Conservation (phyloP, 257 asterid genomes). For the Leptodermis oblonga region DNA sequence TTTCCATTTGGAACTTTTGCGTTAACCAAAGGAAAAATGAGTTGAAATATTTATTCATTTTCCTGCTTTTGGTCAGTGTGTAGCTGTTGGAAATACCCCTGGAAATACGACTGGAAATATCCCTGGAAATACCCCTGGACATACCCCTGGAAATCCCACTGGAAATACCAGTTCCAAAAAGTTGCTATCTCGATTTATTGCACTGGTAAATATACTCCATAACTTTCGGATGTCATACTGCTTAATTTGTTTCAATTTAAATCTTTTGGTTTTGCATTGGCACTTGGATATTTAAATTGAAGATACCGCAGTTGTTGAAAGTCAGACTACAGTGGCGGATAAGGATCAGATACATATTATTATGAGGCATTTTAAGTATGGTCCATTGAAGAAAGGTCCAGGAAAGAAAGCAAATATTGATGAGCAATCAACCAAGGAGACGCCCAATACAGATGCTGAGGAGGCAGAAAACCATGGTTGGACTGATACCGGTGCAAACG, state of each 20-base stretch:
- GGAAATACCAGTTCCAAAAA: slow-evolving; percentile 34
- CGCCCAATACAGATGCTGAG: slow-evolving; percentile 25
- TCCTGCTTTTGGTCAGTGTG: slow-evolving; percentile 39
- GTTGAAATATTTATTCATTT: background rate
- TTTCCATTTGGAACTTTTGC: background rate
- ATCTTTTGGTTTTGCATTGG: background rate
- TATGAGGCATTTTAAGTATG: slow-evolving; percentile 72
- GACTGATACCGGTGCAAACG: slow-evolving; percentile 30
- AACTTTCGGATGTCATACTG: background rate
- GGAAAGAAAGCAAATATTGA: slow-evolving; percentile 45
- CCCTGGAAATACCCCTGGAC: slow-evolving; percentile 22
- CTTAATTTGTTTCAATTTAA: background rate
- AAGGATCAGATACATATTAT: slow-evolving; percentile 56
- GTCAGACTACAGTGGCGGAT: slow-evolving; percentile 50
- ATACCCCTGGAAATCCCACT: background rate
- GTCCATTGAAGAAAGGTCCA: slow-evolving; percentile 52
- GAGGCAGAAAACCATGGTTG: slow-evolving; percentile 23
- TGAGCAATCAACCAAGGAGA: slow-evolving; percentile 24
- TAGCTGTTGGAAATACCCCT: slow-evolving; percentile 31
- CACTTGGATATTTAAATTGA: slow-evolving; percentile 37
- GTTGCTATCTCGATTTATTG: slow-evolving; percentile 54
- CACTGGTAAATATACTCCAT: slow-evolving; percentile 47
- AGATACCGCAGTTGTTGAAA: slow-evolving; percentile 59
- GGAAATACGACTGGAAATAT: background rate
- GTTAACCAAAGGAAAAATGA: background rate